Conservation (phyloP, 2,329 filamentous ascomycete species). For the Periconia sp. region DNA sequence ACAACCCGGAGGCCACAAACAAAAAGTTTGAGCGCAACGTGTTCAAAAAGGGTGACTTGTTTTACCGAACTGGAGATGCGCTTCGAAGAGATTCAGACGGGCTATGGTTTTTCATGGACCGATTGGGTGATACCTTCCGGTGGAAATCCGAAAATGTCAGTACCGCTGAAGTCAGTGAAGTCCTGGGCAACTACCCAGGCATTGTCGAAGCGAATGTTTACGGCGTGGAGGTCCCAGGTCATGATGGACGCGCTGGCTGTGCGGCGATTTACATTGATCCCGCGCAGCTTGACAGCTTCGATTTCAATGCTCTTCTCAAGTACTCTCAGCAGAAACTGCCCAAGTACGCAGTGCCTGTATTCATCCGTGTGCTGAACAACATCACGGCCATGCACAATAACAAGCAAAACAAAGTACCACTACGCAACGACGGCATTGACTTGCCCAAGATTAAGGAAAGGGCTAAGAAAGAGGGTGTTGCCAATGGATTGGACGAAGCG, state of each 20-base stretch:
- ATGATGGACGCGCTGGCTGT: constrained; percentile 57
- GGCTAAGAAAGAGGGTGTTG: constrained; percentile 37
- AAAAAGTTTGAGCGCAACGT: constrained; percentile 55
- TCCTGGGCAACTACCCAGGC: constrained; percentile 48
- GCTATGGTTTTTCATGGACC: constrained; percentile 53
- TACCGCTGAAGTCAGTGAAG: constrained; percentile 51
- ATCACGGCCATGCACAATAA: constrained; percentile 71
- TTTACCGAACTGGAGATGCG: constrained; percentile 52
- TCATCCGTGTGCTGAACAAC: constrained; percentile 63
- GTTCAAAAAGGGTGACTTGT: constrained; percentile 52
- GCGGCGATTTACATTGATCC: constrained; percentile 61
- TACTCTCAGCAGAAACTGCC: constrained; percentile 64
- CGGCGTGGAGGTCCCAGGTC: constrained; percentile 50
- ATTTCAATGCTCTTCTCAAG: constrained; percentile 60
- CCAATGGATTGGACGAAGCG: constrained; percentile 39
- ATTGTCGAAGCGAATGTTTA: constrained; percentile 53
- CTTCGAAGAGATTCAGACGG: constrained; percentile 47
- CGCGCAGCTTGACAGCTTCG: constrained; percentile 46
- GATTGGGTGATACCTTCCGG: constrained; percentile 52
- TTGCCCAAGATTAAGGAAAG: constrained; percentile 50
- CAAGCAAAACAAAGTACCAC: constrained; percentile 76
- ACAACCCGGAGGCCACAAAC: constrained; percentile 65
- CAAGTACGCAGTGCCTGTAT: constrained; percentile 74
- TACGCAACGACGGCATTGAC: constrained; percentile 69
- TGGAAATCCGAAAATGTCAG: constrained; percentile 55